phyloP scores from a whole-genome alignment of 2,329 filamentous ascomycete genomes.

The Tolypocladium pustulatum region DNA sequence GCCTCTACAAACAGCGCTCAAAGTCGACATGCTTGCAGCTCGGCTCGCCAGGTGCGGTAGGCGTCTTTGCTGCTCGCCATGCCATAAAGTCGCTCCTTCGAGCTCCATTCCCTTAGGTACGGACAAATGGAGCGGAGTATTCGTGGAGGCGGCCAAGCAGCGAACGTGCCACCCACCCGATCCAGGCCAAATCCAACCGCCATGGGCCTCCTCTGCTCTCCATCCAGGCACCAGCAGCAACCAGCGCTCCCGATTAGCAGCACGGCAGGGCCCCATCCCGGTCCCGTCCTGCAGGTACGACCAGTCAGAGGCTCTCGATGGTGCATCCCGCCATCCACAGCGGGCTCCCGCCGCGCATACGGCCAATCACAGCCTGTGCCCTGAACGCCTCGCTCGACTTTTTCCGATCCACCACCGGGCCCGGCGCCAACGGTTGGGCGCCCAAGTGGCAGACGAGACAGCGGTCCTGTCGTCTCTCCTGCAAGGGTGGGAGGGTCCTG shows the following conservation, averaged over 20 bases:
- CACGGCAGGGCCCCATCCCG: neutral
- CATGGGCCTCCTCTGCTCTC: no score
- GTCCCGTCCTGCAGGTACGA: constrained; percentile 8
- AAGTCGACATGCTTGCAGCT: neutral
- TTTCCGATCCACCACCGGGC: neutral
- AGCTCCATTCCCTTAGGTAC: neutral
- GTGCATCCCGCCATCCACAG: constrained; percentile 5
- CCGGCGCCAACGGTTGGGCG: neutral
- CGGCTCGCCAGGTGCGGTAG: neutral
- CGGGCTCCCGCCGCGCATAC: neutral
- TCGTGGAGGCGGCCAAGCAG: no score
- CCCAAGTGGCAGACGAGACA: neutral
- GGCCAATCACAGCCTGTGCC: constrained; percentile 11
- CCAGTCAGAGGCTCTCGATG: constrained; percentile 7
- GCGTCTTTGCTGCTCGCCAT: neutral
- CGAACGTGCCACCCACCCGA: neutral
- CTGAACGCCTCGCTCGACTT: neutral
- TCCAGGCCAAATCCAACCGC: neutral
- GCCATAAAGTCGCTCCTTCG: neutral
- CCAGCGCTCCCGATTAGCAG: neutral
- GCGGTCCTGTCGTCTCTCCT: neutral
- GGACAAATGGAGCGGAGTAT: no score
- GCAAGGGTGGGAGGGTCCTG: neutral
- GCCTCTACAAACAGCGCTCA: neutral
- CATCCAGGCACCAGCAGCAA: neutral